phyloP scores from a whole-genome alignment of 2,329 filamentous ascomycete species.

The Scytalidium lignicola region DNA sequence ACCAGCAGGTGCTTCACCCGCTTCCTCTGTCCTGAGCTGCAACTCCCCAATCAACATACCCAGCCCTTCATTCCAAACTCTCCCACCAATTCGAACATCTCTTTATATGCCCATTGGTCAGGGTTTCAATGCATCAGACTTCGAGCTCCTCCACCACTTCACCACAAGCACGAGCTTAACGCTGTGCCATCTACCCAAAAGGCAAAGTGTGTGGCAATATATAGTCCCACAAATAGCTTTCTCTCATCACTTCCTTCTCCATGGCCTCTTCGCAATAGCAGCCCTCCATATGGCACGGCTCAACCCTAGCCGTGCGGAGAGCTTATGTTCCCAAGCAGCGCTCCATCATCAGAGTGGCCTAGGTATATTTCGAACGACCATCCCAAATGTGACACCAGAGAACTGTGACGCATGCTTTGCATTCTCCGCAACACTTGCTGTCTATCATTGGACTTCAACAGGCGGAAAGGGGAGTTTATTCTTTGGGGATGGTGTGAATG shows the following conservation, averaged over 20 bases:
- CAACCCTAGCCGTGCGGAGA: conserved; percentile 3
- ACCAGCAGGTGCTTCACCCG: neutral
- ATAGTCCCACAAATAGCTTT: conserved; percentile 13
- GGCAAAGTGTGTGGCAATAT: conserved; percentile 10
- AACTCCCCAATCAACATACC: neutral
- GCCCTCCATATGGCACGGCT: conserved; percentile 13
- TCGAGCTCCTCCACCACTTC: conserved; percentile 17
- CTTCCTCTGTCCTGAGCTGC: neutral
- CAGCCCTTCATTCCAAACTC: neutral
- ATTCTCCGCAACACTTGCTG: conserved; percentile 9
- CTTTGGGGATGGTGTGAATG: conserved; percentile 3
- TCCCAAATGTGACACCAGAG: conserved; percentile 5
- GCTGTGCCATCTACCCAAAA: conserved; percentile 3
- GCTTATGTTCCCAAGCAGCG: conserved; percentile 4
- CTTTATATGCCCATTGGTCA: neutral
- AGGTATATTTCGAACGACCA: conserved; percentile 4
- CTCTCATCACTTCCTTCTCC: conserved; percentile 12
- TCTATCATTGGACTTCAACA: conserved; percentile 11
- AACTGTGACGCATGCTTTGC: conserved; percentile 14
- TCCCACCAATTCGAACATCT: conserved; percentile 2
- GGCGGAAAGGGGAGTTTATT: conserved; percentile 9
- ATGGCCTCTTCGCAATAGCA: conserved; percentile 12
- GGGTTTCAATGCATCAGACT: conserved; percentile 6
- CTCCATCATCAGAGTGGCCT: conserved; percentile 9
- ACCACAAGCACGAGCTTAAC: conserved; percentile 11